Evolutionary conservation across 202 grass and related monocot genomes (phyloP), one percentile per base, ranked within the genome.

Genomic region (Zizania palustris): DNA sequence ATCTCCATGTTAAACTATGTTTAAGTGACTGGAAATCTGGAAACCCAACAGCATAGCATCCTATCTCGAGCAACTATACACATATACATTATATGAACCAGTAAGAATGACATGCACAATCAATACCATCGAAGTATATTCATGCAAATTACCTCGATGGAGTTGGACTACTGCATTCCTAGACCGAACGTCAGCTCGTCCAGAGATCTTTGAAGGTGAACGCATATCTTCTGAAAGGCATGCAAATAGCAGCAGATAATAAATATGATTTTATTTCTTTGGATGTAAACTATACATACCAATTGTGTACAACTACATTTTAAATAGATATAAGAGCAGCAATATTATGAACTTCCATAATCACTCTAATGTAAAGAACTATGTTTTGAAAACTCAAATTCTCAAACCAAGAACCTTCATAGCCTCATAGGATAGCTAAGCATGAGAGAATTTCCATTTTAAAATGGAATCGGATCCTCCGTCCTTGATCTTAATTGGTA

Each of bases 61-160:
- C 38, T 51, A 70, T 70, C 45, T 70, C 2, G 1, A 35, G 66
- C 22, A 71, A 16, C 7, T 51, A 70, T 18, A 18, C 48, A 33
- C 45, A 4, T 28, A n/a, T 10, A 28, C 35, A 50, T 28, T 0
- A 18, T 11, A 71, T 35, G 4, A 53, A 69, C 28, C 7, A 8
- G 28, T 69, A 36, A 69, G 14, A 48, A 71, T 11, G 10, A 71
- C n/a, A 72, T 71, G 33, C 16, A 11, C 33, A 55, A 40, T 72
- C 22, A 44, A 28, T 28, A 54, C 9, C 15, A 6, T 34, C 15
- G 53, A 45, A 71, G 6, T 35, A 36, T 19, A 53, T 18, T 3
- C 15, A 9, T 71, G 58, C 3, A 63, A 77, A 77, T 65, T 59
- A 62, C 49, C 63, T 76, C 13, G 15, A 63, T 57, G 16, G 48